These are phyloP conservation scores for Russula olivacea DNA, from an alignment of 768 basidiomycete species.

Conservation along the genomic window DNA sequence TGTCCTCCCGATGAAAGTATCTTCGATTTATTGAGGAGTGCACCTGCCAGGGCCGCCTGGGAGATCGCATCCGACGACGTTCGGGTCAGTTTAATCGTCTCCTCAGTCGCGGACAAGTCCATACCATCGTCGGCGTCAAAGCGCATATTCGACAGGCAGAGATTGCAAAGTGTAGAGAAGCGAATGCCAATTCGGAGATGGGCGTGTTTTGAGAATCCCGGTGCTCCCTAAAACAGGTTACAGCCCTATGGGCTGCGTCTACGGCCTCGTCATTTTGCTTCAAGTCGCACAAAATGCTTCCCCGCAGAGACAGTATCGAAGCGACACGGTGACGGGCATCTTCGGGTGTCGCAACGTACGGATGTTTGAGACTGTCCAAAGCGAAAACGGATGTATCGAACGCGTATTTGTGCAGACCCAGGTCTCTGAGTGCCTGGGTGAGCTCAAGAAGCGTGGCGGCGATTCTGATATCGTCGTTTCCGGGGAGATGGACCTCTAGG, in stretches of 20 bases:
- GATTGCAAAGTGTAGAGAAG: constrained; percentile 7
- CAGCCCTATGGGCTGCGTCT: neutral
- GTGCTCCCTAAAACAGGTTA: neutral
- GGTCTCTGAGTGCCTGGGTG: constrained; percentile 16
- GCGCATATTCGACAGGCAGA: neutral
- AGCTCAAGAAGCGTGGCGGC: constrained; percentile 1
- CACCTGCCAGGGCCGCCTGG: neutral
- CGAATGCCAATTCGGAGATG: neutral
- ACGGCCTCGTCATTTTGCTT: constrained; percentile 6
- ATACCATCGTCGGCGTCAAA: neutral
- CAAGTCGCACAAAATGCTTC: constrained; percentile 11
- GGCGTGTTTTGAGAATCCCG: neutral
- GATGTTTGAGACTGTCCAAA: neutral
- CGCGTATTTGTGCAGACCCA: constrained; percentile 7
- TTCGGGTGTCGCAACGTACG: neutral
- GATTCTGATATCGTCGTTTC: neutral
- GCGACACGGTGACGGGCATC: neutral
- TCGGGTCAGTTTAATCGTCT: constrained; percentile 4
- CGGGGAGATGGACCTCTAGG: neutral
- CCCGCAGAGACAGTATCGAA: constrained; percentile 1
- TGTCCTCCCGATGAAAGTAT: constrained; percentile 10
- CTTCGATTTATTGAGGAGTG: constrained; percentile 14
- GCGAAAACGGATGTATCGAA: constrained; percentile 3
- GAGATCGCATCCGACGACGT: neutral
- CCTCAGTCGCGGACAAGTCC: neutral